A percentile compares a stretch with the other conserved stretches of the same genome.
Evolutionary conservation across 805 yeast genomes (phyloP).

Genomic region (Ogataea nitratoaversa): DNA sequence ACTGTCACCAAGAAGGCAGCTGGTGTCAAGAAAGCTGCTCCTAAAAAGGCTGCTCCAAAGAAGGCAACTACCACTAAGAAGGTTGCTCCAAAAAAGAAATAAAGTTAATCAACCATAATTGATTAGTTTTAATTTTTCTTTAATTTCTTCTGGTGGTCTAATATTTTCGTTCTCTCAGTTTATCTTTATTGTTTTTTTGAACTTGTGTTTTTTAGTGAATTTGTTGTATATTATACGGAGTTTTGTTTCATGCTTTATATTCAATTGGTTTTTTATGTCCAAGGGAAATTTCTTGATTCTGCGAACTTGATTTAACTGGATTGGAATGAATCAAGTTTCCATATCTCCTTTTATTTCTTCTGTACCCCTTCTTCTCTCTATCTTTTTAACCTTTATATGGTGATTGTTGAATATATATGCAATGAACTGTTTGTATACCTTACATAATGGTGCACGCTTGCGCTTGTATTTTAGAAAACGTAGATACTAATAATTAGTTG

Average conservation of each 20-base stretch:
- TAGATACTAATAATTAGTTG: no score
- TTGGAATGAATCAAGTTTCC: no score
- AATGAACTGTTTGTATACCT: no score
- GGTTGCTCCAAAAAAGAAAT: constrained; percentile 21
- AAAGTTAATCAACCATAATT: constrained; percentile 6
- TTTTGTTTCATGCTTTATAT: constrained; percentile 3
- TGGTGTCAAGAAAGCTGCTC: constrained; percentile 8
- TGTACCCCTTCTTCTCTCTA: no score
- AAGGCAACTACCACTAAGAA: constrained; percentile 21
- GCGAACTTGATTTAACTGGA: no score
- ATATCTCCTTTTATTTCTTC: no score
- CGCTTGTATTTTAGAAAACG: no score
- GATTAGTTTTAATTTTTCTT: constrained; percentile 1
- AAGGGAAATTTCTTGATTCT: no score
- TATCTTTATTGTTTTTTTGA: neutral
- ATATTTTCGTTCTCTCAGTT: constrained; percentile 1
- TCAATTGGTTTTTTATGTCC: neutral
- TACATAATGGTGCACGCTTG: no score
- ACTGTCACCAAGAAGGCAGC: constrained; percentile 20
- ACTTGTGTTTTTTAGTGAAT: neutral
- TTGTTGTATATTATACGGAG: constrained; percentile 4
- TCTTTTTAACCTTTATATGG: no score
- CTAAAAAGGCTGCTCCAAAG: constrained; percentile 27
- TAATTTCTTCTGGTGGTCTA: neutral
- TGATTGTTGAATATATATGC: no score